A percentile compares a stretch with the other conserved stretches of the same genome.
Evolutionary conservation across 163 green algal genomes (phyloP).

Genomic region (Volvox carteri): DNA sequence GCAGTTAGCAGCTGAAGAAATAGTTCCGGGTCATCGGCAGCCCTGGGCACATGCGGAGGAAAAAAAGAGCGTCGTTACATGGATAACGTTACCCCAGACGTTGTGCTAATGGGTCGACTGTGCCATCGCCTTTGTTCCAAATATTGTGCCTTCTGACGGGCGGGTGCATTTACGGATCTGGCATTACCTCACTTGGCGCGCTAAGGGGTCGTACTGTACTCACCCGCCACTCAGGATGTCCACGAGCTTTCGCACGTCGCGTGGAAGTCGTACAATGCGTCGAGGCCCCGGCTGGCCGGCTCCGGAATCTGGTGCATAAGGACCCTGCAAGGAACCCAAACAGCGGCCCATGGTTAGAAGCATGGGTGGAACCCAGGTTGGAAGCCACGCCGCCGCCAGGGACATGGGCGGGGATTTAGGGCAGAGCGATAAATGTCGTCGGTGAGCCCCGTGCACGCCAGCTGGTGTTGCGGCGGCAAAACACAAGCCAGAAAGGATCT

Average conservation of each 20-base stretch:
- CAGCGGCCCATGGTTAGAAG: background rate
- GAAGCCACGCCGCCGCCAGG: background rate
- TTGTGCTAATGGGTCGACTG: background rate
- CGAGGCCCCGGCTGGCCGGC: background rate
- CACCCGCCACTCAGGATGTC: slow-evolving; percentile 41
- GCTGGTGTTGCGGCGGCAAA: too few species aligned
- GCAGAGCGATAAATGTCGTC: background rate
- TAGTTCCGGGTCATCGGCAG: slow-evolving; percentile 34
- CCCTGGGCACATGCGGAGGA: background rate
- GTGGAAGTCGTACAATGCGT: background rate
- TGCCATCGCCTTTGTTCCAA: background rate
- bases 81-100: background rate
- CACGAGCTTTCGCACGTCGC: slow-evolving; percentile 39
- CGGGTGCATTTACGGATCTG: background rate
- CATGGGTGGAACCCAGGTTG: background rate
- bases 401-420: background rate
- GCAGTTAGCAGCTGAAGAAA: slow-evolving; percentile 32
- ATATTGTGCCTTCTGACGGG: background rate
- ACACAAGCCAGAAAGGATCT: too few species aligned
- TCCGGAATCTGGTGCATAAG: background rate
- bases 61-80: background rate
- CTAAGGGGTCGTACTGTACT: background rate
- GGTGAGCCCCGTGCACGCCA: too few species aligned
- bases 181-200: background rate
- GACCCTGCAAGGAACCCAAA: background rate